Base-by-base conservation (phyloP, 2,329 filamentous ascomycete species). In the Neoascochyta sp. region DNA sequence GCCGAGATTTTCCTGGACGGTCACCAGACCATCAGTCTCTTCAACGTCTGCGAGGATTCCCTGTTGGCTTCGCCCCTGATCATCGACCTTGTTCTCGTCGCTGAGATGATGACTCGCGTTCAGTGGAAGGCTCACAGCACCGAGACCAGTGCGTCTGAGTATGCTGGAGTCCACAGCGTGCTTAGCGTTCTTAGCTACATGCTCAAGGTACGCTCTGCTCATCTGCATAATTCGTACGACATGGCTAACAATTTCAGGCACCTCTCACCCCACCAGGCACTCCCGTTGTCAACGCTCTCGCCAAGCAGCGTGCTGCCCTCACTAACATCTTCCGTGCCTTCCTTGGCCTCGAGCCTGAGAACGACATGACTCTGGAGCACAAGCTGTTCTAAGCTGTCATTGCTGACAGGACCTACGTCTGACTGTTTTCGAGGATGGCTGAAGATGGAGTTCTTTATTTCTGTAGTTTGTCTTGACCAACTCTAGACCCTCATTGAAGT, bases 291-390 rank as follows among this genome's bases (percentile, higher is more conserved):
- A 98, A 98, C 60, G 79, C 92, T 36, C 76, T 98, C 47, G 87
- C 83, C 59, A 98, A 98, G 78, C 92, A 98, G 75, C 87, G 92
- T 49, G 83, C 80, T 47, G 89, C 89, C 23, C 68, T 98, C 64
- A 92, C 86, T 66, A 98, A 98, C 74, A 95, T 98, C 69, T 94
- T 98, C 81, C 88, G 90, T 58, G 92, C 92, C 46, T 96, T 90
- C 59, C 83, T 98, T 54, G 92, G 92, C 46, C 78, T 98, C 39
- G 86, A 95, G 75, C 92, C 92, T 10, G 92, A 98, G 77, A 92
- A 83, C 35, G 92, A 98, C 65, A 98, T 98, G 92, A 95, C 89
- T 22, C 78, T 96, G 30, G 92, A 98, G 77, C 90, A 96, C 74
- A 98, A 96, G 80, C 78, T 96, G 45, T 89, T 95, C 63, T 62